A percentile compares a stretch with the other conserved stretches of the same genome.
These are phyloP conservation scores for Teratosphaeria nubilosa DNA, from an alignment of 2,329 filamentous ascomycete genomes.

Conservation along the genomic window DNA sequence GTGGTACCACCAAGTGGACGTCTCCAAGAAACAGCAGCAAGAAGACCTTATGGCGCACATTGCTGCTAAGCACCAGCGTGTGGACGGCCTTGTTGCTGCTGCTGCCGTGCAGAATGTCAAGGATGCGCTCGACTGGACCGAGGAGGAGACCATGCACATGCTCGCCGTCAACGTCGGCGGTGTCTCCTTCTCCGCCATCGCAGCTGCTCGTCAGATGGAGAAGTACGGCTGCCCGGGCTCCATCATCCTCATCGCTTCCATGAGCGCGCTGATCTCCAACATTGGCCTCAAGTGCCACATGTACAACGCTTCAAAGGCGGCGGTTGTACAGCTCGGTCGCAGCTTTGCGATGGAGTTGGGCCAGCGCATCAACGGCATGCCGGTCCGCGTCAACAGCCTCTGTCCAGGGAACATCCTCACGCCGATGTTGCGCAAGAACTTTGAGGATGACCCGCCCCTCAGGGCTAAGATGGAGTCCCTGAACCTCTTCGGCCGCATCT, in stretches of 20 bases:
- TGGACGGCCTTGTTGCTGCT: conserved; percentile 22
- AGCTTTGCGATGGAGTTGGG: conserved; percentile 37
- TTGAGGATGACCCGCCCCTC: conserved; percentile 20
- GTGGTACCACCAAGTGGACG: conserved; percentile 39
- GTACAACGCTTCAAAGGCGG: conserved; percentile 48
- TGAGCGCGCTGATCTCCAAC: conserved; percentile 42
- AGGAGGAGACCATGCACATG: conserved; percentile 25
- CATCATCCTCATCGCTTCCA: conserved; percentile 42
- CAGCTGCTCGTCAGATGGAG: conserved; percentile 40
- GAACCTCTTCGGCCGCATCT: conserved; percentile 26
- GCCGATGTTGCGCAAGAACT: conserved; percentile 25
- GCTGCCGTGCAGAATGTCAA: conserved; percentile 23
- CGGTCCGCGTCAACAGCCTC: conserved; percentile 25
- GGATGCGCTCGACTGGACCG: conserved; percentile 24
- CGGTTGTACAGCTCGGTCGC: conserved; percentile 42
- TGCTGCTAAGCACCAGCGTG: conserved; percentile 15
- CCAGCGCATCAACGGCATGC: conserved; percentile 21
- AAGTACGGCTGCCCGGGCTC: conserved; percentile 39
- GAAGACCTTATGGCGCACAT: conserved; percentile 18
- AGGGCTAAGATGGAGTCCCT: conserved; percentile 18
- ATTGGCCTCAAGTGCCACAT: conserved; percentile 26
- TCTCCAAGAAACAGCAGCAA: conserved; percentile 28
- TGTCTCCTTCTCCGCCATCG: conserved; percentile 38
- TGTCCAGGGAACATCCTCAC: conserved; percentile 28
- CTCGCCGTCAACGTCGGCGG: conserved; percentile 42